A percentile compares a stretch with the other conserved stretches of the same genome.
Evolutionary conservation across 2,329 filamentous ascomycete species (phyloP).

Genomic region (Colletotrichum sp.): DNA sequence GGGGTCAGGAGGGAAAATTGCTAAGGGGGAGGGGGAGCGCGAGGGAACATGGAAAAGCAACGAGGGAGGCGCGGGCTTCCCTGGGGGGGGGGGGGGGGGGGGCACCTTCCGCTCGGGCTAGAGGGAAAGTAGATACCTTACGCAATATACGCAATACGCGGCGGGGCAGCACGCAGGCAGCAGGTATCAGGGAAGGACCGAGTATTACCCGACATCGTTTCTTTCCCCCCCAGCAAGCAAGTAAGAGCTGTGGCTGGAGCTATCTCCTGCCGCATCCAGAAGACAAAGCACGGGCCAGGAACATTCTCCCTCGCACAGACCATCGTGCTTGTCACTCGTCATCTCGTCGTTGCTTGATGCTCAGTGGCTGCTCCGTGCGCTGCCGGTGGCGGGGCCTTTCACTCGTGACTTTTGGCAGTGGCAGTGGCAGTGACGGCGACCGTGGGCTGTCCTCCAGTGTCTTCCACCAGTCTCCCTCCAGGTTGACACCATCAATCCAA

Average conservation of each 20-base stretch:
- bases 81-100: background rate
- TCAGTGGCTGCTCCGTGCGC: constrained; percentile 14
- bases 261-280: background rate
- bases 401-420: background rate
- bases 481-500: background rate
- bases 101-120: background rate
- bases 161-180: background rate
- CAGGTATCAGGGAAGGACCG: background rate
- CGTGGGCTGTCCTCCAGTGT: background rate
- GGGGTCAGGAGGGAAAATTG: constrained; percentile 20
- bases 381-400: background rate
- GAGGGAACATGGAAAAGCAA: constrained; percentile 21
- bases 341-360: constrained; percentile 11
- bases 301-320: background rate
- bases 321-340: constrained; percentile 11
- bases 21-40: constrained; percentile 10
- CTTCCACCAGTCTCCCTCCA: background rate
- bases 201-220: background rate
- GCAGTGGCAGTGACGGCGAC: background rate
- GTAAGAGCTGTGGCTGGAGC: background rate
- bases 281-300: background rate
- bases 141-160: background rate
- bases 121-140: background rate
- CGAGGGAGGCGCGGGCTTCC: constrained; percentile 13
- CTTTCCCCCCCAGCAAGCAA: background rate